These are phyloP conservation scores for Coemansia umbellata DNA, from an alignment of 192 early-diverging fungal genomes.

Conservation along the genomic window DNA sequence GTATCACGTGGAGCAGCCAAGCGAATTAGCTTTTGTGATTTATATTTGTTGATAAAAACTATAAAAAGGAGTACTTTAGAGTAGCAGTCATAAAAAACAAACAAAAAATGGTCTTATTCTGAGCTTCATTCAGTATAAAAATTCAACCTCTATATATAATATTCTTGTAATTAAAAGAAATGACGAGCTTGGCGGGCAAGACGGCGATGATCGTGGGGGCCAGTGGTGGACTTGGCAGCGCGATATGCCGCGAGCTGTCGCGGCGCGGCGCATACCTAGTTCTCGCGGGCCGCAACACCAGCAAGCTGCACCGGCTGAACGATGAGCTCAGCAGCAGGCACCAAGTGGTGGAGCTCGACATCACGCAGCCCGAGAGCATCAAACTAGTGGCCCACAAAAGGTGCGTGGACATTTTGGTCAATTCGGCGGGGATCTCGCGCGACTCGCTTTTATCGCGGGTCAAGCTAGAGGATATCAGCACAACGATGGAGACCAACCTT, in stretches of 20 bases:
- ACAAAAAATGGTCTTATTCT: not conserved
- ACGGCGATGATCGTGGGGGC: conserved; percentile 65
- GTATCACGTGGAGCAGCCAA: conserved; percentile 20
- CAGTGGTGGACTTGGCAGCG: conserved; percentile 73
- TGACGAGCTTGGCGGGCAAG: conserved; percentile 20
- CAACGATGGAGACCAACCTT: conserved; percentile 66
- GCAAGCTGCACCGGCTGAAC: conserved; percentile 20
- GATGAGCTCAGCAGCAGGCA: not conserved
- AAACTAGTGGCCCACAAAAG: not conserved
- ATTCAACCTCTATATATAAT: not conserved
- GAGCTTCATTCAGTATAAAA: not conserved
- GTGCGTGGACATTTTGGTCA: conserved; percentile 27
- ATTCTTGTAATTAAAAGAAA: not conserved
- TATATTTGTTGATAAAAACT: not conserved
- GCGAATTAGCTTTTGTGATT: not conserved
- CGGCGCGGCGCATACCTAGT: conserved; percentile 54
- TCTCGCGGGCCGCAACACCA: conserved; percentile 55
- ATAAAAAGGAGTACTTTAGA: not conserved
- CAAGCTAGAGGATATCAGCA: conserved; percentile 43
- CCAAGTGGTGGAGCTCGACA: conserved; percentile 9
- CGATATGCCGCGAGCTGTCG: conserved; percentile 62
- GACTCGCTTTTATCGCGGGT: conserved; percentile 54
- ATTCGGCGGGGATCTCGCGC: conserved; percentile 51
- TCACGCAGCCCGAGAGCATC: conserved; percentile 6
- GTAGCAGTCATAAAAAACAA: not conserved